Evolutionary conservation across 768 basidiomycete genomes (phyloP), one percentile per base, ranked within the genome.

Genomic region (Boletus subparvulus): DNA sequence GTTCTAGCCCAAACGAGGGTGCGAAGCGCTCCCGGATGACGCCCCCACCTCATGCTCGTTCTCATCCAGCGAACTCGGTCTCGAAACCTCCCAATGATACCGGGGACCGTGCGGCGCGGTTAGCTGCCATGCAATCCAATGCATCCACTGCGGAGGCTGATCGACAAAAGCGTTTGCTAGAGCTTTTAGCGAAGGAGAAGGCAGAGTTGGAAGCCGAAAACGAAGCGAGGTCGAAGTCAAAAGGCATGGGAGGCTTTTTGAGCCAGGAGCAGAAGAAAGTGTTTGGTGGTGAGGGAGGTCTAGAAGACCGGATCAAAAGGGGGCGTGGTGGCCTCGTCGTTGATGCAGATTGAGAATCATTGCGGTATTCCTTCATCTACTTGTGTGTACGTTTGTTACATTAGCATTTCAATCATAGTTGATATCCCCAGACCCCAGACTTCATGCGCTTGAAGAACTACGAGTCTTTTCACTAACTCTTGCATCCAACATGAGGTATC

Each of bases 81-180:
- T 52, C 67, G 19, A 62, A 63, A 26, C 30, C 55, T 32, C 50
- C 66, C 35, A 63, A 69, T 48, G 56, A 63, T 50, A 68, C 73
- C 9, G 77, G 80, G 1, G 88, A 87, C 30, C 87, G 94, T 35
- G 86, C 86, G 4, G 89, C 90, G 28, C 86, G 91, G n/a, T 77
- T 98, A 30, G 95, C 92, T 0, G 89, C 93, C 6, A 98, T 98
- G 96, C 74, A 86, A 24, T 73, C 80, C 2, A 83, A 87, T 56
- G 96, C 96, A 1, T 70, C 77, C n/a, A 70, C 72, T 9, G 79
- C 93, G 75, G 81, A 83, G 45, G 70, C 72, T 1, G 86, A 93
- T 44, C 85, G 95, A 26, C 83, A 88, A 57, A 82, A 85, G 60
- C 83, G 90, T 21, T 75, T 98, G 11, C 77, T 83, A 4, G 76